Base-by-base conservation (phyloP, 768 basidiomycete genomes). In the Serendipita vermifera region DNA sequence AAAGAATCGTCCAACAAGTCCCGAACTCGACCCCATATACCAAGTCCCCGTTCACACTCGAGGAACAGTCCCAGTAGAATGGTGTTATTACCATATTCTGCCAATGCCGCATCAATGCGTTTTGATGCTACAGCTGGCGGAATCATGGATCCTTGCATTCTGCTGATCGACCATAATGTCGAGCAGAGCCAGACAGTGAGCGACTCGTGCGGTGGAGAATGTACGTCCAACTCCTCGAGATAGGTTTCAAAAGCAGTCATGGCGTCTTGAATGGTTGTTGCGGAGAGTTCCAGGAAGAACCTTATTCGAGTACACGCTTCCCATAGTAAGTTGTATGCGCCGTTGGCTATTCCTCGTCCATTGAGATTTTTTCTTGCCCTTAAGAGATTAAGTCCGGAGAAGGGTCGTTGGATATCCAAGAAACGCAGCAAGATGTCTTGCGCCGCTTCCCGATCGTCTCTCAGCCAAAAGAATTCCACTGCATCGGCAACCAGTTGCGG, bases 391-490 rank as follows among this genome's bases (percentile, higher is more conserved):
- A 87, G 66, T 54, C 83, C 69, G 2, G 80, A 77, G 11, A 73
- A 73, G 3, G 56, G 40, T 0, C 72, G 64, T 11, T 77, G 78
- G 53, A 81, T 68, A 3, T 73, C 77, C 11, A 73, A 77, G 7
- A 81, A 75, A 20, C 72, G 75, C 40, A 82, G 65, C 38, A 82
- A 72, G 31, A 84, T 72, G 33, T 73, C 69, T 33, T 79, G 64
- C 13, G 82, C 75, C 32, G 74, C 71, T 31, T 78, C 74, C 17
- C 70, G 64, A 31, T 74, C 62, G 1, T 79, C 76, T 13, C 71
- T 65, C 9, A 87, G 65, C 87, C 87, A 91, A 66, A 88, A 87
- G 75, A 87, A 76, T 62, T 90, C 82, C 1, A 82, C 83, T 85
- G 86, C 90, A 61, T 82, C 78, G 80, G 81, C 87, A 84, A 84